A percentile compares a stretch with the other conserved stretches of the same genome.
Conservation (phyloP, 2,329 filamentous ascomycete species). For the Acephala macrosclerotiorum region DNA sequence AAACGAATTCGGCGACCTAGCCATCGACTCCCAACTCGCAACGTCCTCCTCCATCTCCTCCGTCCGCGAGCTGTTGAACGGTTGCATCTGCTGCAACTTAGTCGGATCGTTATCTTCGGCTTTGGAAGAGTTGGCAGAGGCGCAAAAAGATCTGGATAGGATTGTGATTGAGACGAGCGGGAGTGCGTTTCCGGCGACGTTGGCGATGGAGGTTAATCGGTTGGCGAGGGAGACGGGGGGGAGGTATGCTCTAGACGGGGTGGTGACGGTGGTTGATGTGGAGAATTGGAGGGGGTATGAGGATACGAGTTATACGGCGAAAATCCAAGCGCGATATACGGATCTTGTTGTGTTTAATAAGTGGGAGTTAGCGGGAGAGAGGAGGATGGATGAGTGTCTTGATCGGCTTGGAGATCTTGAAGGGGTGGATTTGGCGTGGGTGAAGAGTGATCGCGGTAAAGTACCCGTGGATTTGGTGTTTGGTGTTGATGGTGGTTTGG, state of each 20-base stretch:
- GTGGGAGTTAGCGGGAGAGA: conserved; percentile 70
- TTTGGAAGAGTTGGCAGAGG: conserved; percentile 73
- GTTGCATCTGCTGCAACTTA: conserved; percentile 98
- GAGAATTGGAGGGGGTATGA: conserved; percentile 81
- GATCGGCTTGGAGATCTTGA: conserved; percentile 74
- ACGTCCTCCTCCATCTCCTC: conserved; percentile 83
- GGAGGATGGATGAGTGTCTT: conserved; percentile 67
- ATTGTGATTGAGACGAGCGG: conserved; percentile 96
- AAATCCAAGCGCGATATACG: conserved; percentile 75
- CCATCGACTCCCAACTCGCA: conserved; percentile 91
- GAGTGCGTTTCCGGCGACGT: conserved; percentile 64
- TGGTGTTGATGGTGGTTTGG: conserved; percentile 85
- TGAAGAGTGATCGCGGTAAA: conserved; percentile 83
- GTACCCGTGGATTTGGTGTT: conserved; percentile 83
- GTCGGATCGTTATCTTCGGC: conserved; percentile 89
- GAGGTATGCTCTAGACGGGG: conserved; percentile 70
- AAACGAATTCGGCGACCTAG: conserved; percentile 97
- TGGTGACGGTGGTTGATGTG: conserved; percentile 76
- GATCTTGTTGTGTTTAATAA: conserved; percentile 79
- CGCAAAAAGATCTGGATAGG: conserved; percentile 69
- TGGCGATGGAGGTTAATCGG: conserved; percentile 76
- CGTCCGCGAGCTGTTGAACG: conserved; percentile 91
- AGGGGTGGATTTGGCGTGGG: conserved; percentile 68
- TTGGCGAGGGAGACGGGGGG: conserved; percentile 61
- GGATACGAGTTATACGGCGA: conserved; percentile 74